Conservation (phyloP, 2,329 filamentous ascomycete genomes). For the Ambrosiella cleistominuta region DNA sequence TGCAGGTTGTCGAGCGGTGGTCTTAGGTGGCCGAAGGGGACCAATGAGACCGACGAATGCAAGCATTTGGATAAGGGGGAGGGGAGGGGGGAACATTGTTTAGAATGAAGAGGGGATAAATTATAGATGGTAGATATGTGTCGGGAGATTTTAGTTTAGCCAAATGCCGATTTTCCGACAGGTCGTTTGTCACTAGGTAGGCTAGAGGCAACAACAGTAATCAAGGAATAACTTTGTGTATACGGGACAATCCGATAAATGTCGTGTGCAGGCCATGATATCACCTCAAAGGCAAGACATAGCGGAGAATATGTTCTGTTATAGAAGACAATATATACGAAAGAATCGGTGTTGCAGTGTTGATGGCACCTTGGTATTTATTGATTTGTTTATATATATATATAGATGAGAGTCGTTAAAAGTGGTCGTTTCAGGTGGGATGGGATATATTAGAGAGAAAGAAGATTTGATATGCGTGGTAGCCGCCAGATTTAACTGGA, state of each 20-base stretch:
- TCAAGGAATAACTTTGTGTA: too few species aligned
- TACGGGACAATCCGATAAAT: too few species aligned
- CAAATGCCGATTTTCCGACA: too few species aligned
- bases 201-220: too few species aligned
- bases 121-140: neutral
- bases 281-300: too few species aligned
- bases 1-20: neutral
- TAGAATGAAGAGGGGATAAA: neutral
- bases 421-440: neutral
- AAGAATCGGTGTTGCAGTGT: neutral
- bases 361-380: neutral
- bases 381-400: neutral
- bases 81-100: neutral
- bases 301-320: too few species aligned
- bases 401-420: too few species aligned
- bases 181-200: too few species aligned
- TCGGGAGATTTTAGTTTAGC: too few species aligned
- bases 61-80: neutral
- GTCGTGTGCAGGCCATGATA: too few species aligned
- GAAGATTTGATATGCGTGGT: neutral
- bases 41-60: neutral
- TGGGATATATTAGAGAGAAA: neutral
- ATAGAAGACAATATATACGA: too few species aligned
- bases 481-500: neutral
- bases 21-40: neutral